A percentile compares a stretch with the other conserved stretches of the same genome.
Evolutionary conservation across 1,139 yeast species (phyloP).

Genomic region (Candida anutae): DNA sequence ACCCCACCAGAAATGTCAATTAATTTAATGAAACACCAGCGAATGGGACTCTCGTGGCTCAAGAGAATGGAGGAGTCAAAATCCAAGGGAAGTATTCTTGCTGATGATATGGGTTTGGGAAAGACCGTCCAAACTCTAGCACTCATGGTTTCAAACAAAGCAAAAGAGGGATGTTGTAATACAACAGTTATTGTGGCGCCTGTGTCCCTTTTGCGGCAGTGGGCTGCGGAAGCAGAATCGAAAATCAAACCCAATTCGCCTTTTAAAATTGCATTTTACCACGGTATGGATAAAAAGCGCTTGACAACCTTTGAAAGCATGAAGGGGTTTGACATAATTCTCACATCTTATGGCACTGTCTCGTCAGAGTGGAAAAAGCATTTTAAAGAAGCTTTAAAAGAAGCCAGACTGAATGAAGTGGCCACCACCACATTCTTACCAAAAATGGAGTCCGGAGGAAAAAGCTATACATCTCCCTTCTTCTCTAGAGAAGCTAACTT

Average conservation of each 20-base stretch:
- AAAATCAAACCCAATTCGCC: slow-evolving; percentile 45
- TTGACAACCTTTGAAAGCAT: slow-evolving; percentile 38
- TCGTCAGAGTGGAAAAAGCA: slow-evolving; percentile 66
- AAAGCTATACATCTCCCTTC: slow-evolving; percentile 57
- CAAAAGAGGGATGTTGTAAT: slow-evolving; percentile 27
- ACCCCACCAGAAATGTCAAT: slow-evolving; percentile 70
- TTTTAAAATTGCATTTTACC: slow-evolving; percentile 51
- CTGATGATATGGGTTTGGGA: slow-evolving; percentile 95
- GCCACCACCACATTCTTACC: slow-evolving; percentile 25
- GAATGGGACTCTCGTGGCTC: slow-evolving; percentile 81
- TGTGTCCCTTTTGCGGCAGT: slow-evolving; percentile 73
- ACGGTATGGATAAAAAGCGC: slow-evolving; percentile 41
- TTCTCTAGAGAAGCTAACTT: slow-evolving; percentile 47
- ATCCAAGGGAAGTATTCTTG: slow-evolving; percentile 70
- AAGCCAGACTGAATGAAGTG: slow-evolving; percentile 13
- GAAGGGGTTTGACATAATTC: slow-evolving; percentile 56
- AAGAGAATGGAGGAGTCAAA: slow-evolving; percentile 52
- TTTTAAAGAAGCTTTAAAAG: slow-evolving; percentile 29
- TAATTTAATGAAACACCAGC: slow-evolving; percentile 72
- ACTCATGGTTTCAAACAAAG: slow-evolving; percentile 49
- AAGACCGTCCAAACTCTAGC: slow-evolving; percentile 82
- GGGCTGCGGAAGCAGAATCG: slow-evolving; percentile 69
- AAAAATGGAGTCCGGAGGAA: slow-evolving; percentile 30
- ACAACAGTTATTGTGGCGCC: slow-evolving; percentile 81
- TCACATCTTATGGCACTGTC: slow-evolving; percentile 73